Conservation (phyloP, 768 basidiomycete species). For the Tylopilus rubrobrunneus region DNA sequence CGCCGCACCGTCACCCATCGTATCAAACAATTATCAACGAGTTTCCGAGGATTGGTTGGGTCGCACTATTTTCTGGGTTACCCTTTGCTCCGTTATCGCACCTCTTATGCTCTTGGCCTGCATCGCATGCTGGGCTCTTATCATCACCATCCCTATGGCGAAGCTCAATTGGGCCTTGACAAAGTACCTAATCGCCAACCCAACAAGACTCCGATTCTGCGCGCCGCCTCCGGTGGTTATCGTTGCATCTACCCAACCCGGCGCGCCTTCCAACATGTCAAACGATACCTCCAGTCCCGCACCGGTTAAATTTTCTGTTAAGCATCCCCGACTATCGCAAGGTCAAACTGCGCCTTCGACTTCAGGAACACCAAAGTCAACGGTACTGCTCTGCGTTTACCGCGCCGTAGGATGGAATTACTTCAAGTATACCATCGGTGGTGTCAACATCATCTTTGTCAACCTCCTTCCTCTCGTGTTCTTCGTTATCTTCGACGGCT, state of each 20-base stretch:
- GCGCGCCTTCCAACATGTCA: conserved; percentile 11
- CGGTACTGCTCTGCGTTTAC: conserved; percentile 92
- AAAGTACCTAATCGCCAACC: conserved; percentile 72
- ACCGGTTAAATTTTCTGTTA: conserved; percentile 55
- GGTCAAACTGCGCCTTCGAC: conserved; percentile 82
- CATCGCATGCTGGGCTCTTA: conserved; percentile 89
- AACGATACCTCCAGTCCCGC: conserved; percentile 6
- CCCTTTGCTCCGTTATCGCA: conserved; percentile 73
- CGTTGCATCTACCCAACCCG: conserved; percentile 27
- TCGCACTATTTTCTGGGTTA: conserved; percentile 76
- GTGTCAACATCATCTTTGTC: conserved; percentile 97
- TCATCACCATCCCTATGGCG: conserved; percentile 97
- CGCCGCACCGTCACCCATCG: conserved; percentile 39
- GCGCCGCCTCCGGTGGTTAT: conserved; percentile 76
- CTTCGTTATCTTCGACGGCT: conserved; percentile 93
- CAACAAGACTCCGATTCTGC: conserved; percentile 88
- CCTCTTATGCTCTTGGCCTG: conserved; percentile 88
- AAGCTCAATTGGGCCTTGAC: conserved; percentile 95
- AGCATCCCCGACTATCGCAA: conserved; percentile 70
- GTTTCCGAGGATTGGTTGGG: conserved; percentile 54
- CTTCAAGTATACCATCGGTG: conserved; percentile 98
- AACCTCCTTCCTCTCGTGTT: conserved; percentile 92
- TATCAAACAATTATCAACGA: conserved; percentile 19
- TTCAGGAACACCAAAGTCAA: conserved; percentile 73
- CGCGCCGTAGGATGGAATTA: conserved; percentile 86